Evolutionary conservation across 2,329 filamentous ascomycete species (phyloP).

Genomic region (Diaporthe destruens): DNA sequence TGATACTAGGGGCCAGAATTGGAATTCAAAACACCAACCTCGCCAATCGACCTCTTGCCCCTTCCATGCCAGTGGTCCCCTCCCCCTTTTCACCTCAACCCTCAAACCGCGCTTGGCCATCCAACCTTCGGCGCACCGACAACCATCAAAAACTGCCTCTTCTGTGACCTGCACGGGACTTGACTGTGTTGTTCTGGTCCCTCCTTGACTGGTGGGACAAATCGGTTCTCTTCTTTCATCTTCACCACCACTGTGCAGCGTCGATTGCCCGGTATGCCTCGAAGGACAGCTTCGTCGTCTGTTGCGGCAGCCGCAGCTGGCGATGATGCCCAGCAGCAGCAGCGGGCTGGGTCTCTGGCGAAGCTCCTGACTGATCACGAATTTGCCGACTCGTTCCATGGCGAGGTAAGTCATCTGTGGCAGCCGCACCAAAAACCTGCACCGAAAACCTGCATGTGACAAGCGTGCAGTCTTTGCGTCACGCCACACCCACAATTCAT

Average conservation of each 20-base stretch:
- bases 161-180: neutral
- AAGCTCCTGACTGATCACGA: conserved; percentile 15
- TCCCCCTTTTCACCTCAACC: neutral
- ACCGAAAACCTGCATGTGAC: conserved; percentile 10
- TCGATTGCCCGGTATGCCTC: conserved; percentile 25
- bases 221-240: neutral
- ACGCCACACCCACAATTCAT: conserved; percentile 30
- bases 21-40: conserved; percentile 1
- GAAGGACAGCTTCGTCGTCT: conserved; percentile 15
- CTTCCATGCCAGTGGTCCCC: no score
- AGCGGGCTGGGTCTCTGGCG: neutral
- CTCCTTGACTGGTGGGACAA: neutral
- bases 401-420: conserved; percentile 37
- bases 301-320: neutral
- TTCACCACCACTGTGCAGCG: neutral
- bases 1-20: neutral
- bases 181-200: neutral
- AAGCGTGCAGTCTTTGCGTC: neutral
- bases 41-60: neutral
- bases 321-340: conserved; percentile 16
- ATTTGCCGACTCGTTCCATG: conserved; percentile 34
- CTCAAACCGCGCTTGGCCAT: conserved; percentile 1
- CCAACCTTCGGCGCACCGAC: neutral
- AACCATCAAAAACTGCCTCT: neutral
- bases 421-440: no score